Evolutionary conservation across 176 grass and related monocot genomes (phyloP).

Genomic region (Carex littledalei): DNA sequence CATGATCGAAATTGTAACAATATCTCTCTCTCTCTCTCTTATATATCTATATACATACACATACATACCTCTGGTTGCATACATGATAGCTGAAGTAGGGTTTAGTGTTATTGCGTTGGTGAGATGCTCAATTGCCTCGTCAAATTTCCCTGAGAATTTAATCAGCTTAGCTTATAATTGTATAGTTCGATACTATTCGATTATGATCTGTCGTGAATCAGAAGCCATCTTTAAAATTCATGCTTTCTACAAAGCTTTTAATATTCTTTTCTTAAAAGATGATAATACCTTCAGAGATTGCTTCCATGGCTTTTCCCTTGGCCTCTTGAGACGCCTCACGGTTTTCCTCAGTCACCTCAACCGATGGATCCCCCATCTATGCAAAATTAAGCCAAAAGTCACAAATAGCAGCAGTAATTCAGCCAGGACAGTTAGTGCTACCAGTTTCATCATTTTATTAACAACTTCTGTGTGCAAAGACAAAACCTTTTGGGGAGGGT

Average conservation of each 20-base stretch:
- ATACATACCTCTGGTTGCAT: slow-evolving; percentile 72
- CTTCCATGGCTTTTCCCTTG: slow-evolving; percentile 75
- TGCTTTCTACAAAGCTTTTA: background rate
- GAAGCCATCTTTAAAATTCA: background rate
- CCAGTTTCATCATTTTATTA: background rate
- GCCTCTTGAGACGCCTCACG: slow-evolving; percentile 82
- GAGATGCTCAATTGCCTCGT: slow-evolving; percentile 84
- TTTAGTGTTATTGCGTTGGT: slow-evolving; percentile 81
- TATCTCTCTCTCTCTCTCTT: background rate
- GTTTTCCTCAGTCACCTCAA: slow-evolving; percentile 84
- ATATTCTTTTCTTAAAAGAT: background rate
- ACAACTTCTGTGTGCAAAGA: background rate
- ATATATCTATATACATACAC: background rate
- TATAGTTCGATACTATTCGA: background rate
- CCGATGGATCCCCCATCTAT: slow-evolving; percentile 77
- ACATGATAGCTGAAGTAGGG: slow-evolving; percentile 92
- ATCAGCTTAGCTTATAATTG: background rate
- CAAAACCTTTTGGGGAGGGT: slow-evolving; percentile 73
- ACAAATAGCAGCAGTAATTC: background rate
- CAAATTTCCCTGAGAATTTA: slow-evolving; percentile 54
- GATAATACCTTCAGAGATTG: slow-evolving; percentile 72
- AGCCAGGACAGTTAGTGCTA: background rate
- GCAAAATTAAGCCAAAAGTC: slow-evolving; percentile 1
- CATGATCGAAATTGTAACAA: background rate
- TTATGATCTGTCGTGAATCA: background rate